Evolutionary conservation across 106 monocot genomes (phyloP).

Genomic region (Triglochin maritima): DNA sequence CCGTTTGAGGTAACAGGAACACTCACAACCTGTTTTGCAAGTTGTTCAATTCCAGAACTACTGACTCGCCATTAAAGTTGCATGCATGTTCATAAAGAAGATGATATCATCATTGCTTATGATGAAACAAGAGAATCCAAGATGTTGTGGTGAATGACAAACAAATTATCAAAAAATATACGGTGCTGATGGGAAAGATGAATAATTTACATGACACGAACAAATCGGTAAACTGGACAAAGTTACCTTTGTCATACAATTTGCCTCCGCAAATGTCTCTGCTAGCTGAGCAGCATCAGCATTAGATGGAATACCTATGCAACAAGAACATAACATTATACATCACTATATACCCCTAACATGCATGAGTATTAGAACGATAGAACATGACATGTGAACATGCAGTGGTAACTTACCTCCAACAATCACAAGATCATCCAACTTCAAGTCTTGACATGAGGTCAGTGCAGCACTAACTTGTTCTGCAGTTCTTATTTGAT

Average conservation of each 20-base stretch:
- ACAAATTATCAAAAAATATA: no score
- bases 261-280: slow-evolving; percentile 61
- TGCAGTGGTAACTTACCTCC: slow-evolving; percentile 29
- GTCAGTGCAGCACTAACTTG: slow-evolving; percentile 67
- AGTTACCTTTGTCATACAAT: slow-evolving; percentile 53
- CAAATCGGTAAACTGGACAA: not conserved
- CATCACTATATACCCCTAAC: not conserved
- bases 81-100: no score
- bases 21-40: slow-evolving; percentile 16
- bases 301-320: slow-evolving; percentile 62
- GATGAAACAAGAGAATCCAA: no score
- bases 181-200: not conserved
- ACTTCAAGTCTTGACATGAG: slow-evolving; percentile 48
- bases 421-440: slow-evolving; percentile 69
- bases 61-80: no score
- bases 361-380: not conserved
- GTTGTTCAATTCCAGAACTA: not conserved
- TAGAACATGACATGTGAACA: not conserved
- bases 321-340: not conserved
- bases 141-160: no score
- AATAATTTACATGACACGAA: not conserved
- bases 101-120: no score
- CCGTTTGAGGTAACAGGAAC: slow-evolving; percentile 33
- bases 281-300: slow-evolving; percentile 78
- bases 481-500: slow-evolving; percentile 71